phyloP scores from a whole-genome alignment of 1,139 yeast species.

The Zhuliangozyma blackwelliae region DNA sequence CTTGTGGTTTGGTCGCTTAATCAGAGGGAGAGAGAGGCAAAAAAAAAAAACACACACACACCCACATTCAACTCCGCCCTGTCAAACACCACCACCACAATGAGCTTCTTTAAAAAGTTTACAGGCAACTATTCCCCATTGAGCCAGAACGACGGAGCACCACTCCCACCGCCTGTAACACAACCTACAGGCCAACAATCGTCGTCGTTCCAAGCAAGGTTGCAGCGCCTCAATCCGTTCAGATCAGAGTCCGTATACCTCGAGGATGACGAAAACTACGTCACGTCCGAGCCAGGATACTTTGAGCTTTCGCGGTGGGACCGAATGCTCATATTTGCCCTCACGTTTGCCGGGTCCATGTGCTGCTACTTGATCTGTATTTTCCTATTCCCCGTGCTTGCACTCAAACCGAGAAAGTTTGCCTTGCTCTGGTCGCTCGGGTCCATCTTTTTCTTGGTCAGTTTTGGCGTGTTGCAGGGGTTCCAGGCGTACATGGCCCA shows the following conservation, averaged over 20 bases:
- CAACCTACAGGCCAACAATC: slow-evolving; percentile 9
- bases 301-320: slow-evolving; percentile 56
- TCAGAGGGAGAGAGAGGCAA: too few species aligned
- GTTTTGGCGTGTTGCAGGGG: slow-evolving; percentile 59
- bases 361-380: slow-evolving; percentile 54
- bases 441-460: slow-evolving; percentile 50
- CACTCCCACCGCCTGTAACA: slow-evolving; percentile 41
- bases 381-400: slow-evolving; percentile 51
- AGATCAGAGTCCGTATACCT: slow-evolving; percentile 32
- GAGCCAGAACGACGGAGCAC: slow-evolving; percentile 26
- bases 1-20: neutral
- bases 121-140: slow-evolving; percentile 26
- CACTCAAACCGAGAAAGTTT: slow-evolving; percentile 55
- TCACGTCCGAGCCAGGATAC: slow-evolving; percentile 43
- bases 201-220: slow-evolving; percentile 22
- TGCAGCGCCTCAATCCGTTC: slow-evolving; percentile 41
- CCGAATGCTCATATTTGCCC: slow-evolving; percentile 51
- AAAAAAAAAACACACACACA: too few species aligned
- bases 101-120: slow-evolving; percentile 41
- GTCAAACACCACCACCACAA: slow-evolving; percentile 8
- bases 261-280: slow-evolving; percentile 43
- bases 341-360: slow-evolving; percentile 51
- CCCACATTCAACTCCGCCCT: neutral
- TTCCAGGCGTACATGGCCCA: slow-evolving; percentile 44
- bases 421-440: slow-evolving; percentile 62